Evolutionary conservation across 805 yeast species (phyloP).

Genomic region (Teunomyces kruisii): DNA sequence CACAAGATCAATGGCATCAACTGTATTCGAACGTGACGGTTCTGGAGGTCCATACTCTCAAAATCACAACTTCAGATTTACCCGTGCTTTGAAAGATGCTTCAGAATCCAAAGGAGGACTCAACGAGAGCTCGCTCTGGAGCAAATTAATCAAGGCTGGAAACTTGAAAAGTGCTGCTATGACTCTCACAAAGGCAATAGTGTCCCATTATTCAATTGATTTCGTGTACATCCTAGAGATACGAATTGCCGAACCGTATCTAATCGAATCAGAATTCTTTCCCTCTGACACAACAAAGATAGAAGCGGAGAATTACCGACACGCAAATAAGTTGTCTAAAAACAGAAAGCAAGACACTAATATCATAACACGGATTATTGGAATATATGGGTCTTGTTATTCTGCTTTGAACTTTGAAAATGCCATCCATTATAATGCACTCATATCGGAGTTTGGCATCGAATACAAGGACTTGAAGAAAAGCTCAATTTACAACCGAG

Average conservation of each 20-base stretch:
- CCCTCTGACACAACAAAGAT: conserved; percentile 44
- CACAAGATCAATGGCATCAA: conserved; percentile 30
- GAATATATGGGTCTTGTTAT: conserved; percentile 32
- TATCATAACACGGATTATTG: conserved; percentile 46
- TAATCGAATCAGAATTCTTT: conserved; percentile 40
- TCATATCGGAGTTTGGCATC: conserved; percentile 54
- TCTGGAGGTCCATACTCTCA: conserved; percentile 62
- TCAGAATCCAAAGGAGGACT: conserved; percentile 5
- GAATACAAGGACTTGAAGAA: conserved; percentile 33
- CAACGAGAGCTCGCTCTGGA: conserved; percentile 34
- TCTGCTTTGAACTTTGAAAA: conserved; percentile 30
- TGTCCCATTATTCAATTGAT: conserved; percentile 34
- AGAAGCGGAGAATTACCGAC: conserved; percentile 44
- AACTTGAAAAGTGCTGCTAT: conserved; percentile 47
- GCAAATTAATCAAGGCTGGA: conserved; percentile 32
- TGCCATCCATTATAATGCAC: conserved; percentile 43
- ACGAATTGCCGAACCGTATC: conserved; percentile 47
- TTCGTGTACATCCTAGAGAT: conserved; percentile 54
- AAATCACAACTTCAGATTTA: conserved; percentile 45
- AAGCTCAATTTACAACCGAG: conserved; percentile 41
- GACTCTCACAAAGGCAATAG: conserved; percentile 36
- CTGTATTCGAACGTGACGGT: conserved; percentile 62
- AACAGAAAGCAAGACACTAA: conserved; percentile 21
- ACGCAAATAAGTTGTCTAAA: conserved; percentile 36
- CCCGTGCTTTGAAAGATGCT: conserved; percentile 17